Conservation (phyloP, 257 asterid genomes). For the Solanum pennellii region DNA sequence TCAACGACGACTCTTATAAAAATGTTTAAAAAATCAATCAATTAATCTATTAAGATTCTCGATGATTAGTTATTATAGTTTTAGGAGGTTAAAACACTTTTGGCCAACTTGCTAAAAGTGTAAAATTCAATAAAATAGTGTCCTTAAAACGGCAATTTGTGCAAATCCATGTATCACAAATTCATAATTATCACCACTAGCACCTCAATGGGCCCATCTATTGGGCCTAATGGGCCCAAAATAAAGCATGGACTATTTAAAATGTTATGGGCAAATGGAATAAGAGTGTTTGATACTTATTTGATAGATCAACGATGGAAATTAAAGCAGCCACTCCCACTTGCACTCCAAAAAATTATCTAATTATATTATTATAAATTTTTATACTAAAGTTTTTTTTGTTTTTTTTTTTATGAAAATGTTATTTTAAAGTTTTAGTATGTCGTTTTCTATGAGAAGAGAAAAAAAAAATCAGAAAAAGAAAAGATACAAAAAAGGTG, state of each 20-base stretch:
- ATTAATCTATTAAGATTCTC: not conserved
- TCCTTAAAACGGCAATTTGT: not conserved
- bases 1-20: not conserved
- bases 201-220: not conserved
- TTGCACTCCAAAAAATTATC: not conserved
- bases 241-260: not conserved
- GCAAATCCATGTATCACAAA: not conserved
- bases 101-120: not conserved
- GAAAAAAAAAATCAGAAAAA: not conserved
- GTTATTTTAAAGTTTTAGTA: not conserved
- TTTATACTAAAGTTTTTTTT: not conserved
- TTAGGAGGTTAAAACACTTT: not conserved
- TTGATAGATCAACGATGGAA: not conserved
- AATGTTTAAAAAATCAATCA: not conserved
- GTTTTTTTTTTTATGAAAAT: not conserved
- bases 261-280: not conserved
- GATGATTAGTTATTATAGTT: not conserved
- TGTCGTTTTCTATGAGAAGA: slow-evolving; percentile 7
- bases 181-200: not conserved
- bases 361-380: not conserved
- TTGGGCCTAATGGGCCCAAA: not conserved
- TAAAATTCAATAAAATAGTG: not conserved
- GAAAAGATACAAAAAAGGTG: slow-evolving; percentile 8
- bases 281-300: not conserved
- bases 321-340: slow-evolving; percentile 3